Base-by-base conservation (phyloP, 345 rosid species). In the Xanthoceras sorbifolium region DNA sequence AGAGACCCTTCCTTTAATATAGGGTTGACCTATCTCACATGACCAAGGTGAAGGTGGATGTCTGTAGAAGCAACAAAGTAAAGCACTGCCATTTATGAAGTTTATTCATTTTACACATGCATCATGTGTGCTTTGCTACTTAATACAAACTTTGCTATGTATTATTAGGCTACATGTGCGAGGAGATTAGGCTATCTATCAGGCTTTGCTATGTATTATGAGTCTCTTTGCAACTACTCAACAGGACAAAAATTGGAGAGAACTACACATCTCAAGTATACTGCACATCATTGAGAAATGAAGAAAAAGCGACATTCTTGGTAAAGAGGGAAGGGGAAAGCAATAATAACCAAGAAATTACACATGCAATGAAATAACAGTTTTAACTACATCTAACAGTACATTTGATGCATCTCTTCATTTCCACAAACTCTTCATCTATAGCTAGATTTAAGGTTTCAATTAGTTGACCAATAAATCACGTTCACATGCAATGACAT, bases 401-500 rank as follows among this genome's bases (percentile, higher is more conserved):
- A 69, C 29, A 0, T 36, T 22, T 0, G 68, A 55, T 42, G 50
- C 60, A 18, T 62, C 48, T 46, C 25, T 42, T 10, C 9, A 59
- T 54, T 8, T 48, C 15, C 14, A 11, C 8, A 48, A 12, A 64
- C 25, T 36, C 74, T 9, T 72, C 54, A 67, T 32, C 64, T 54
- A 12, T 29, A 42, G 32, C 34, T 15, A 17, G 25, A 67, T 5
- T 28, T 65, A 61, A 25, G 44, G 79, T 71, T 74, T 64, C 31
- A 65, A 25, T 9, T 3, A 11, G 67, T 31, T 34, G 10, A 46
- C 8, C 46, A 70, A 14, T 40, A 28, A 80, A 42, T 40, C 55
- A 55, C 70, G 74, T 46, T 32, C 42, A 40, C 36, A 63, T 14
- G 36, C 54, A n/a, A 46, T 65, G 20, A 71, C 17, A 40, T n/a